phyloP scores from a whole-genome alignment of 257 asterid species.

The Solanum verrucosum region DNA sequence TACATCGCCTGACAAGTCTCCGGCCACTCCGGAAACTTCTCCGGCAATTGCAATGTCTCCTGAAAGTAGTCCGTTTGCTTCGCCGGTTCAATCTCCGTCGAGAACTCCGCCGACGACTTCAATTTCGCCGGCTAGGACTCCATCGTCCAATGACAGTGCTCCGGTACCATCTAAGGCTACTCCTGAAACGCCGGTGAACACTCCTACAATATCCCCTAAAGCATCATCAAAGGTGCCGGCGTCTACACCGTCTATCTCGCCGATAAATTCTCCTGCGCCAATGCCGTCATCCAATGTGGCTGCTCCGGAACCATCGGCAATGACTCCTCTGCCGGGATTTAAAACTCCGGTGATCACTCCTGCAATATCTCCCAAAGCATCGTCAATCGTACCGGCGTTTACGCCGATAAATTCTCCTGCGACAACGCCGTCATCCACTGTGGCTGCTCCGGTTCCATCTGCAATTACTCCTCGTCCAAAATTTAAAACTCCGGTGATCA shows the following conservation, averaged over 20 bases:
- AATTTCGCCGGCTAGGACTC: conserved; percentile 19
- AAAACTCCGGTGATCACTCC: not conserved
- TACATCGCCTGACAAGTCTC: conserved; percentile 45
- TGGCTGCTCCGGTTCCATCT: conserved; percentile 40
- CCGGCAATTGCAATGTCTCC: conserved; percentile 13
- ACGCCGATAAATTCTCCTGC: conserved; percentile 13
- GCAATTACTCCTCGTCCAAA: conserved; percentile 21
- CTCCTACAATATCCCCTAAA: not conserved
- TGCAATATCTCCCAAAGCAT: not conserved
- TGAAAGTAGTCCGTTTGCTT: conserved; percentile 15
- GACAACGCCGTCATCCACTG: conserved; percentile 16
- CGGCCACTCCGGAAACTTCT: conserved; percentile 20
- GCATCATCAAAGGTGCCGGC: not conserved
- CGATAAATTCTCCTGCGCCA: not conserved
- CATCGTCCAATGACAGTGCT: conserved; percentile 26
- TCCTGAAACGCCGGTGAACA: not conserved
- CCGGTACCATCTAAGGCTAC: conserved; percentile 21
- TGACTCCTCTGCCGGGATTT: not conserved
- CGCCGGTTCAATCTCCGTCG: conserved; percentile 34
- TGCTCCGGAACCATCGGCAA: conserved; percentile 32
- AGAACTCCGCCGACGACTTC: conserved; percentile 9
- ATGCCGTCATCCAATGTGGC: conserved; percentile 12
- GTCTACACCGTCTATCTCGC: not conserved
- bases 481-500: conserved; percentile 9
- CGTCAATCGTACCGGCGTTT: not conserved